Evolutionary conservation across 345 rosid genomes (phyloP).

Genomic region (Eucalyptus dawsonii): DNA sequence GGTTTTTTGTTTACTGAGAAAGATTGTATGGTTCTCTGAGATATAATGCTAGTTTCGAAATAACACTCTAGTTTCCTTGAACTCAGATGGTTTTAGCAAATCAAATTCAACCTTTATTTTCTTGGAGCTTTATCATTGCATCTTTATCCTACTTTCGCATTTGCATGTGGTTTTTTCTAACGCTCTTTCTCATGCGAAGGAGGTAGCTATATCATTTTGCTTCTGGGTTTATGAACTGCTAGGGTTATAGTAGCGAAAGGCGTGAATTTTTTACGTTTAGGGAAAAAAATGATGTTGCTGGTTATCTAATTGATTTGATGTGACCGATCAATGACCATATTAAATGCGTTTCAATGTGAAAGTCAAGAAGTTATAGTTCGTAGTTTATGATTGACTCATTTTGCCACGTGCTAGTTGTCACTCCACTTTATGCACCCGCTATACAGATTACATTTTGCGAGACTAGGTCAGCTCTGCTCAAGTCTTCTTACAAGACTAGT

Average conservation of each 20-base stretch:
- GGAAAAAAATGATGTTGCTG: background rate
- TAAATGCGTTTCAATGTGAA: too few species aligned
- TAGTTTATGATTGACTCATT: too few species aligned
- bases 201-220: background rate
- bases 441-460: too few species aligned
- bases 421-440: background rate
- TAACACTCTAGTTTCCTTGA: background rate
- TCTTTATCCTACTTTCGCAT: background rate
- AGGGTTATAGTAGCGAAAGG: background rate
- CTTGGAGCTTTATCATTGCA: background rate
- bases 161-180: background rate
- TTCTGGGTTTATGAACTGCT: background rate
- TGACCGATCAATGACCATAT: background rate
- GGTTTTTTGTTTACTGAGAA: background rate
- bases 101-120: background rate
- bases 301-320: background rate
- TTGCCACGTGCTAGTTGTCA: background rate
- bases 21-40: background rate
- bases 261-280: background rate
- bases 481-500: background rate
- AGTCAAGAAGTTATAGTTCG: too few species aligned
- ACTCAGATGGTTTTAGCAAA: background rate
- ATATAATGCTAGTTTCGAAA: background rate
- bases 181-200: background rate
- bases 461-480: too few species aligned